Conservation (phyloP, 192 early-diverging fungal species). For the Backusella westeae region DNA sequence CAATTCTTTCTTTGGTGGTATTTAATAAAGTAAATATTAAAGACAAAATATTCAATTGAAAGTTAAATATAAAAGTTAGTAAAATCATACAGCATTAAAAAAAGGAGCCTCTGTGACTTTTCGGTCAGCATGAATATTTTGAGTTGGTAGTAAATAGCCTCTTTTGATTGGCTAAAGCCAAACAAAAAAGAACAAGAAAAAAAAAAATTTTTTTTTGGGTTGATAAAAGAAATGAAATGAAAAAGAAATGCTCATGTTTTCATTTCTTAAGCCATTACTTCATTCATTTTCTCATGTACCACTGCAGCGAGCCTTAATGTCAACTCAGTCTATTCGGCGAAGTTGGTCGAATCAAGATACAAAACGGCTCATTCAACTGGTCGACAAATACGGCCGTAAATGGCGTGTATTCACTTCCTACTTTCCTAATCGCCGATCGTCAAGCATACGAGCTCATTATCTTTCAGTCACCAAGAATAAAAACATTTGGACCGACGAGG, state of each 20-base stretch:
- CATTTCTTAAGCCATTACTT: background rate
- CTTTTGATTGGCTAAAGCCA: background rate
- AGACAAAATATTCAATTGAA: no score
- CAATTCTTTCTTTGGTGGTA: no score
- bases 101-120: no score
- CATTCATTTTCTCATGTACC: background rate
- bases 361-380: background rate
- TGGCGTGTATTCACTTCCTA: constrained; percentile 5
- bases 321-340: background rate
- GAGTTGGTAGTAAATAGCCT: background rate
- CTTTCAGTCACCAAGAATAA: constrained; percentile 1
- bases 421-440: background rate
- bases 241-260: background rate
- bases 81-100: no score
- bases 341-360: background rate
- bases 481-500: background rate
- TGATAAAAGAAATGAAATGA: background rate
- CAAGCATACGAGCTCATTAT: constrained; percentile 10
- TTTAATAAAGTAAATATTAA: no score
- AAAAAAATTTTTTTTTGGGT: background rate
- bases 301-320: background rate
- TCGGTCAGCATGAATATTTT: background rate
- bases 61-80: no score
- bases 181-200: background rate
- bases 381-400: constrained; percentile 6